Base-by-base conservation (phyloP, 306 rosid species). In the Citrullus colocynthis region DNA sequence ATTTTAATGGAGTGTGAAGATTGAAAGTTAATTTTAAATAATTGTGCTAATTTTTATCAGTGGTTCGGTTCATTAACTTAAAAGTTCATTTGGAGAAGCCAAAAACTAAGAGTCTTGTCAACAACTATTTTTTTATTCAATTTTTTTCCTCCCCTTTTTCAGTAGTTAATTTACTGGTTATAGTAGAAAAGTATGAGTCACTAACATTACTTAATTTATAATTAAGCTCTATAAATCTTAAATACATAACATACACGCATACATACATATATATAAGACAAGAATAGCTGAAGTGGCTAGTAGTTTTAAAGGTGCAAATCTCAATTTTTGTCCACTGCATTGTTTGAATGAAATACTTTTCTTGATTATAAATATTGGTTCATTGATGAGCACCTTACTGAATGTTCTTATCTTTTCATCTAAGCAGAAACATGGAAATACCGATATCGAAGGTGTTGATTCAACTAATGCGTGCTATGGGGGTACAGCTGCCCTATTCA, bases 381-480 rank as follows among this genome's bases (percentile, higher is more conserved):
- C 76, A 24, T 71, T 70, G 15, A 71, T 71, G 58, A 15, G 21
- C 41, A 45, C 59, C 6, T 13, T 49, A 28, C 77, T 73, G 77
- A 73, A 73, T 72, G 61, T 9, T 51, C 44, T 48, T 73, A 73
- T 84, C 81, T 54, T 76, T 48, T 83, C 78, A 80, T 83, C 81
- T 73, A 36, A 80, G 79, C 96, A 95, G 97, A 88, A 89, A 83
- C 78, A 52, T 82, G 98, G 96, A 80, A 95, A 95, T 76, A 89
- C 97, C 1, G 98, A 95, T 86, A 88, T 95, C 44, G 97, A 95
- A 81, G 97, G 97, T 39, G 97, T 95, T 28, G 98, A 95, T 86
- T 95, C 98, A 52, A 88, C 93, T 39, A 95, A 95, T 80, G 98
- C 98, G 51, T 95, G 97, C 93, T 95, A 95, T 79, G 98, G 98